A percentile compares a stretch with the other conserved stretches of the same genome.
phyloP scores from a whole-genome alignment of 441 rosid genomes.

The Mallotus repandus region DNA sequence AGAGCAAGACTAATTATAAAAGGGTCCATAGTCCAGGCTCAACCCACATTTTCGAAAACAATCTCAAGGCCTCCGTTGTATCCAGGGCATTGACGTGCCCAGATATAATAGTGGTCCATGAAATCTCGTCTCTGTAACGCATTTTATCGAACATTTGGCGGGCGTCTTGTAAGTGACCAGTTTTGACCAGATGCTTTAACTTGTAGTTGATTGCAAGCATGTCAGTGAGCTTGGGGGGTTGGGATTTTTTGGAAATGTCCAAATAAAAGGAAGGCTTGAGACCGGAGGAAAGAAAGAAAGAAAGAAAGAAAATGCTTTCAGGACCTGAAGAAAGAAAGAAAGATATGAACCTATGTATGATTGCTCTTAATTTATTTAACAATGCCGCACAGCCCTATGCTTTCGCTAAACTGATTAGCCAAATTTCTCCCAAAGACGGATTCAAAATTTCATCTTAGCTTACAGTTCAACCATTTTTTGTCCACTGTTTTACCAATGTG shows the following conservation, averaged over 20 bases:
- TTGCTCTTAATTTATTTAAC: too few species aligned
- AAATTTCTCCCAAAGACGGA: too few species aligned
- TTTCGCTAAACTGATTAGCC: too few species aligned
- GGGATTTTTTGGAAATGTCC: conserved; percentile 8
- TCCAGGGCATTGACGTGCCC: conserved; percentile 51
- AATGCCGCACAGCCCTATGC: too few species aligned
- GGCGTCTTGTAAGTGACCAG: conserved; percentile 44
- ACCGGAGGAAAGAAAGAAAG: too few species aligned
- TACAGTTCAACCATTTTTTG: too few species aligned
- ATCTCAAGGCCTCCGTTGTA: conserved; percentile 50
- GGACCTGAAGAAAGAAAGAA: too few species aligned
- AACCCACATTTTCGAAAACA: conserved; percentile 67
- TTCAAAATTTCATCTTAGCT: too few species aligned
- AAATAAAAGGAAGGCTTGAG: too few species aligned
- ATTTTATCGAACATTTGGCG: conserved; percentile 72
- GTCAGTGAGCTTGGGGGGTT: not conserved
- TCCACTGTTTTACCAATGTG: too few species aligned
- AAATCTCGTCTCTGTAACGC: conserved; percentile 59
- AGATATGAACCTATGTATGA: too few species aligned
- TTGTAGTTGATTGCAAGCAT: conserved; percentile 44
- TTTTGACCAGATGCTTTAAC: conserved; percentile 34
- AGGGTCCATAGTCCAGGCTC: conserved; percentile 60
- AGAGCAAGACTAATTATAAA: conserved; percentile 65
- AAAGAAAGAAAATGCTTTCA: too few species aligned
- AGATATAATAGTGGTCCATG: conserved; percentile 74